Percentiles rank a stretch among this genome's conserved stretches.
These are phyloP conservation scores for Cryptococcus neoformans DNA, from an alignment of 1,284 basidiomycete species.

Conservation along the genomic window DNA sequence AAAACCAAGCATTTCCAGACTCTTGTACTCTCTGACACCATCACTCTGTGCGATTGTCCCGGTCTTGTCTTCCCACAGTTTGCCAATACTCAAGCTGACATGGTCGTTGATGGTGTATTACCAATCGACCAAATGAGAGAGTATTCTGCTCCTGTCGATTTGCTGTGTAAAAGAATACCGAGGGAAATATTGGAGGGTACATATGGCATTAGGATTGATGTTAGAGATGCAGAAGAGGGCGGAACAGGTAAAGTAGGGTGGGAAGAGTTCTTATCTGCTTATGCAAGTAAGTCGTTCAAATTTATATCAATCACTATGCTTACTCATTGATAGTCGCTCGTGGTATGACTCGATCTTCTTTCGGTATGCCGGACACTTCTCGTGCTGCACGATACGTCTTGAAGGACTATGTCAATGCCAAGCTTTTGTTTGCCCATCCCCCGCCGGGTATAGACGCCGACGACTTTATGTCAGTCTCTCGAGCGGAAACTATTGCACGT, in stretches of 20 bases:
- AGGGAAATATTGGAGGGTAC: constrained; percentile 81
- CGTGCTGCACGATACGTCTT: constrained; percentile 88
- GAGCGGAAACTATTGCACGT: constrained; percentile 61
- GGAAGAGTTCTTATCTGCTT: constrained; percentile 79
- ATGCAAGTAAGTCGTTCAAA: constrained; percentile 70
- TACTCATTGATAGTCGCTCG: constrained; percentile 66
- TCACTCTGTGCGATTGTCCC: constrained; percentile 97
- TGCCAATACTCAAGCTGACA: constrained; percentile 88
- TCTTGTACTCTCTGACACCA: constrained; percentile 80
- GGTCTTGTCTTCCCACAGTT: constrained; percentile 99
- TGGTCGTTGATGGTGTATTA: constrained; percentile 94
- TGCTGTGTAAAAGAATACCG: constrained; percentile 79
- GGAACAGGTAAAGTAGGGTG: constrained; percentile 74
- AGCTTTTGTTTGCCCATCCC: constrained; percentile 82
- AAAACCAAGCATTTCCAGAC: constrained; percentile 99
- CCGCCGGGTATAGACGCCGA: constrained; percentile 69
- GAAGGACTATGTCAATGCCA: constrained; percentile 97
- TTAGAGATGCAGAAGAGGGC: constrained; percentile 71
- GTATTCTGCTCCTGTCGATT: constrained; percentile 78
- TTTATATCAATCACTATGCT: background rate
- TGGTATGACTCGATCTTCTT: constrained; percentile 88
- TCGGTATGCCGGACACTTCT: constrained; percentile 97
- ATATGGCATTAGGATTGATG: constrained; percentile 81
- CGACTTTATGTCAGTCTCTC: constrained; percentile 74
- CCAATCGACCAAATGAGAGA: constrained; percentile 99